A percentile compares a stretch with the other conserved stretches of the same genome.
Conservation (phyloP, 768 basidiomycete species). For the Trametes punicea region DNA sequence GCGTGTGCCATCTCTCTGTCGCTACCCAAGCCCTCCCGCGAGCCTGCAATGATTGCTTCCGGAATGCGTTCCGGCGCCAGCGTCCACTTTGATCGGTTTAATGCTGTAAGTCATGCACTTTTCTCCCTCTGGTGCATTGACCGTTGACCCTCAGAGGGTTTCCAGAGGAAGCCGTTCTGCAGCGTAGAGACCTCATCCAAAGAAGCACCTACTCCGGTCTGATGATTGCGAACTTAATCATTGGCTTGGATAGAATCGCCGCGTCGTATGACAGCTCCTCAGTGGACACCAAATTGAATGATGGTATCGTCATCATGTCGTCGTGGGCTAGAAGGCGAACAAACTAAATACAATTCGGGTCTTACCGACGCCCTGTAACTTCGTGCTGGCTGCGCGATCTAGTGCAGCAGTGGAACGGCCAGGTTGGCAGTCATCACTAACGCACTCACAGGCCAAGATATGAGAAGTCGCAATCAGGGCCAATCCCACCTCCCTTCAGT, state of each 20-base stretch:
- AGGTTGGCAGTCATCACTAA: too few relatives aligned
- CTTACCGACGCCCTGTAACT: not conserved
- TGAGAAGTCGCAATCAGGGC: too few relatives aligned
- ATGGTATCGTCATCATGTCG: not conserved
- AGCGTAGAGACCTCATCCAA: too few relatives aligned
- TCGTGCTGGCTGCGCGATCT: not conserved
- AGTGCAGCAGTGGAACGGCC: not conserved
- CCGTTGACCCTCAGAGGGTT: too few relatives aligned
- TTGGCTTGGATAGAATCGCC: not conserved
- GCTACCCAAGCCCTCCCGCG: not conserved
- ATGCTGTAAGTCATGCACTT: too few relatives aligned
- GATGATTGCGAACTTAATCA: slow-evolving; percentile 5
- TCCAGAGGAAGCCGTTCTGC: too few relatives aligned
- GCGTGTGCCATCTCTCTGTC: not conserved
- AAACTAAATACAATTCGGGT: not conserved
- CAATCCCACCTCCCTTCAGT: too few relatives aligned
- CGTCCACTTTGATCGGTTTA: too few relatives aligned
- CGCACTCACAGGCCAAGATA: too few relatives aligned
- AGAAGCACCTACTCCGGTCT: too few relatives aligned
- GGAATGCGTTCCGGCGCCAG: too few relatives aligned
- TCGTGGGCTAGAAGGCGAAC: not conserved
- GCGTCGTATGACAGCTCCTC: not conserved
- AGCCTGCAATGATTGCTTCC: not conserved
- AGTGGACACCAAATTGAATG: slow-evolving; percentile 1
- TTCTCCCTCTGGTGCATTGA: too few relatives aligned